Percentiles rank a stretch among this genome's conserved stretches.
phyloP scores from a whole-genome alignment of 2,329 filamentous ascomycete genomes.

The Penicillium digitatum region DNA sequence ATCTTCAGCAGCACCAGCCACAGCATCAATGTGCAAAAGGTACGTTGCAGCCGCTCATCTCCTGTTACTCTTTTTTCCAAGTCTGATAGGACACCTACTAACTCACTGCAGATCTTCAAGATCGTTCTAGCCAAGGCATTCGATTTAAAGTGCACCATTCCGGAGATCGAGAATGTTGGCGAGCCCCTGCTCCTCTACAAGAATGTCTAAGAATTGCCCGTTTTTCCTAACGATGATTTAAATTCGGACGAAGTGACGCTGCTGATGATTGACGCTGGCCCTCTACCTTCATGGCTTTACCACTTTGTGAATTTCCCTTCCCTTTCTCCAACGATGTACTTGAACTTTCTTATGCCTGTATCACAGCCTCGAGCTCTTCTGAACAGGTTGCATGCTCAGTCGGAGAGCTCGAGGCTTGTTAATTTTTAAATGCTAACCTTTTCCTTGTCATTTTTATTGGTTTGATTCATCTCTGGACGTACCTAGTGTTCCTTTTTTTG shows the following conservation, averaged over 20 bases:
- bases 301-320: constrained; percentile 16
- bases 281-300: constrained; percentile 13
- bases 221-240: constrained; percentile 30
- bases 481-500: constrained; percentile 15
- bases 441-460: constrained; percentile 11
- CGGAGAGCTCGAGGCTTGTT: not conserved
- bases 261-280: constrained; percentile 30
- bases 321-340: constrained; percentile 20
- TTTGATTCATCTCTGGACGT: constrained; percentile 14
- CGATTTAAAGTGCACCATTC: constrained; percentile 97
- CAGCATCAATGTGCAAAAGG: constrained; percentile 99
- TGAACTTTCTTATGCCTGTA: constrained; percentile 15
- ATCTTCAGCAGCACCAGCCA: constrained; percentile 99
- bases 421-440: constrained; percentile 7
- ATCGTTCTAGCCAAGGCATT: constrained; percentile 98
- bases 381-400: not conserved
- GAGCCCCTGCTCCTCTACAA: constrained; percentile 93
- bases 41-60: constrained; percentile 37
- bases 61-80: not conserved
- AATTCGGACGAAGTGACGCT: constrained; percentile 37
- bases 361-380: not conserved
- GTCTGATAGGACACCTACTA: constrained; percentile 18
- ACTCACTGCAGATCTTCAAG: constrained; percentile 80
- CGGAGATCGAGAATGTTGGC: constrained; percentile 96
- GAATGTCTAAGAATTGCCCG: constrained; percentile 35